Base-by-base conservation (phyloP, 73 alveolate genomes). In the Stentor roeselii region DNA sequence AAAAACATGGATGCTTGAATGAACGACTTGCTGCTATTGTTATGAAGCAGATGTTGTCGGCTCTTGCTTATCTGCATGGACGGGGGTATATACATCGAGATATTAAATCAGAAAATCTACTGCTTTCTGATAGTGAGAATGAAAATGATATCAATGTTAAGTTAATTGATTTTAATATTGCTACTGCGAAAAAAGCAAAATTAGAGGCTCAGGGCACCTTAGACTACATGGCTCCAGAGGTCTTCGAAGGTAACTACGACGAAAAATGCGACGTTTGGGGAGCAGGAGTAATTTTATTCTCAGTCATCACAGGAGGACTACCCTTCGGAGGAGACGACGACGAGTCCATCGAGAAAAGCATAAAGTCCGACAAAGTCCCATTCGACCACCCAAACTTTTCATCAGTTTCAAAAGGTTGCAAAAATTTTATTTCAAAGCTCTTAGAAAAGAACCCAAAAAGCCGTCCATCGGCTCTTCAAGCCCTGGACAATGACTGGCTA, bases 161-260 rank as follows among this genome's bases (percentile, higher is more conserved):
- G 85, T 86, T 97, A 42, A 96, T 97, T n/a, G 99, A 97, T 87
- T 97, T 97, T 86, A 92, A 92, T 42, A 88, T 88, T 67, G 83
- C 77, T 75, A 60, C 59, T 40, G 60, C 59, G 37, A 32, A 76
- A 39, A 59, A 76, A 41, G 75, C 35, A 36, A 34, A 74, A 40
- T 75, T 32, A 60, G 80, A 76, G 3, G 50, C 77, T 31, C 42
- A 39, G 36, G 93, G 93, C 39, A 88, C 93, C 1, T 36, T 85
- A 40, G 76, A 77, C 58, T 94, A 92, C 78, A 86, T 86, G 38
- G 88, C 91, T 2, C 91, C 91, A 11, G 91, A 86, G 36, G 86
- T 86, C 41, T 35, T 82, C 3, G 60, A 82, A 0, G 59, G 84
- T 0, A 42, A 41, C 37, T 84, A 84, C 84, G 88, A 84, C 34